Base-by-base conservation (phyloP, 129 eudicot species). In the Pulicaria dysenterica region DNA sequence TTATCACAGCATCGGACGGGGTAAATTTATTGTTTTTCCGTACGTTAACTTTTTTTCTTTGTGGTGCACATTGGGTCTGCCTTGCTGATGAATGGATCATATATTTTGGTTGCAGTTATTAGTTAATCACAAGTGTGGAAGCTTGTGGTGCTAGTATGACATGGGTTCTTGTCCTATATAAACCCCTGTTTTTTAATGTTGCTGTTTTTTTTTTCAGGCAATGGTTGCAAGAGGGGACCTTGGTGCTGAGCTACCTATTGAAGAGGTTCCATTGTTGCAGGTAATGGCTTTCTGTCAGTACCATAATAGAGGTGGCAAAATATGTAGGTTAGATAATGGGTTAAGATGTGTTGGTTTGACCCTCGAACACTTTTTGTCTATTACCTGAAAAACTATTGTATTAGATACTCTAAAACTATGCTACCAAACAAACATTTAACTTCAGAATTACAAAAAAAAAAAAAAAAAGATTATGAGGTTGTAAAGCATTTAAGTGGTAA, bases 141-240 rank as follows among this genome's bases (percentile, higher is more conserved):
- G 10, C 40, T 59, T 13, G 5, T 24, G 31, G 24, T 50, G 69
- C 55, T 65, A 9, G 42, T 36, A 54, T 19, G 56, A 41, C 56
- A 56, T 24, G 9, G 51, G 16, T 38, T 40, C 5, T 40, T 38
- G 6, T 40, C 68, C 68, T 14, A 6, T 7, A 38, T 62, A 19
- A 58, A 17, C 59, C 15, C 59, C 13, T 5, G 14, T 64, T 41
- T 64, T 47, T 40, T 47, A 49, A 62, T 17, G 48, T 3, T 46
- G 67, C 14, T 63, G 49, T 59, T 9, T 63, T 60, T 42, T 55
- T 67, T 67, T 51, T 80, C 79, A 90, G 95, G 98, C 98, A 31
- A 93, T 93, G 96, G 98, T 93, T 67, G 96, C 96, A 64, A 89
- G 98, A 84, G 98, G 95, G 43, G 98, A 93, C 82, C 96, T 93